A percentile compares a stretch with the other conserved stretches of the same genome.
These are phyloP conservation scores for Cladophialophora psammophila DNA, from an alignment of 2,329 filamentous ascomycete genomes.

Conservation along the genomic window DNA sequence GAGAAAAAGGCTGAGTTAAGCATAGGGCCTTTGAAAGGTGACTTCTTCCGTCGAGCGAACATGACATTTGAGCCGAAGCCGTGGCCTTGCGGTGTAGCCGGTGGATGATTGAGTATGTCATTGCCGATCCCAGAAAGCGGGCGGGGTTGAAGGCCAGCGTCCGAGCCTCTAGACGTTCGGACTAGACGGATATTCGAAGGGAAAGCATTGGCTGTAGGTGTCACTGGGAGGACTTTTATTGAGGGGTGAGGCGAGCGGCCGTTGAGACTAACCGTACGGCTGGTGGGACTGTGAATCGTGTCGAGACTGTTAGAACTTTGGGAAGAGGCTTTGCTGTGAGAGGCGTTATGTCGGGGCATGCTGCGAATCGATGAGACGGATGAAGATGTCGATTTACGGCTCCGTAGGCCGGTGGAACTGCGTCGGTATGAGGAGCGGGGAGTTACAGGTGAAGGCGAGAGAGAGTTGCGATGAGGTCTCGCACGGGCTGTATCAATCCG, in stretches of 20 bases:
- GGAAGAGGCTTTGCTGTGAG: conserved; percentile 92
- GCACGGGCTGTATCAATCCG: conserved; percentile 30
- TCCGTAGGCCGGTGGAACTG: conserved; percentile 81
- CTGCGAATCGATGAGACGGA: conserved; percentile 92
- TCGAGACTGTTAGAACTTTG: conserved; percentile 83
- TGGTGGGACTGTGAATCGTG: conserved; percentile 72
- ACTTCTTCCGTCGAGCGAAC: conserved; percentile 55
- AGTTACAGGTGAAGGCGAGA: conserved; percentile 86
- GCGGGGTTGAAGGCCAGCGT: conserved; percentile 19
- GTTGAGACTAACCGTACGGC: conserved; percentile 58
- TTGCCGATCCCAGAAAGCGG: conserved; percentile 29
- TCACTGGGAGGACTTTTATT: conserved; percentile 93
- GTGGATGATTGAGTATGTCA: conserved; percentile 16
- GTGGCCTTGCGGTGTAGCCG: conserved; percentile 25
- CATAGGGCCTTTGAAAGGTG: conserved; percentile 55
- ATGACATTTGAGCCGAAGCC: conserved; percentile 49
- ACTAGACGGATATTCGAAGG: conserved; percentile 87
- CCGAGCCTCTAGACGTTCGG: conserved; percentile 55
- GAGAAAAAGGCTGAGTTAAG: conserved; percentile 49
- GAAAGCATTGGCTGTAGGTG: conserved; percentile 77
- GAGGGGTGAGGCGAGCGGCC: conserved; percentile 84
- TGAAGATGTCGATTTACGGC: conserved; percentile 93
- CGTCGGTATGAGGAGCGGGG: conserved; percentile 86
- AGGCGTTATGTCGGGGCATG: conserved; percentile 80
- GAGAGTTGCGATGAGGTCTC: conserved; percentile 67